Percentiles rank a stretch among this genome's conserved stretches.
phyloP scores from a whole-genome alignment of 805 yeast genomes.

The Wickerhamomyces chaumierensis region DNA sequence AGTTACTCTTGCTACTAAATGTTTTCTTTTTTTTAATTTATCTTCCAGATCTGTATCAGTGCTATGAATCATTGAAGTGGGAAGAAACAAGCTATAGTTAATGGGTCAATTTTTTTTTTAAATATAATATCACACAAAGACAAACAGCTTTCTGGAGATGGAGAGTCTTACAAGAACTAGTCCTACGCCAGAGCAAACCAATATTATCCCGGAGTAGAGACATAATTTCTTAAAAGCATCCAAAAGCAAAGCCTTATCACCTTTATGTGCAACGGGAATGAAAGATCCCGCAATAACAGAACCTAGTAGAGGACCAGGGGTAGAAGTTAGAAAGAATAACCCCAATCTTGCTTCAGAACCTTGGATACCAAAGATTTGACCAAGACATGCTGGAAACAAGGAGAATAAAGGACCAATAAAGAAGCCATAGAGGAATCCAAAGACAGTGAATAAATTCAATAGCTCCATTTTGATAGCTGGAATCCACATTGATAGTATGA shows the following conservation, averaged over 20 bases:
- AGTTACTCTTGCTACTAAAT: too few species aligned
- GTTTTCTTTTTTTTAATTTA: too few species aligned
- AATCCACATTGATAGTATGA: conserved; percentile 12
- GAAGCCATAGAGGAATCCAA: conserved; percentile 13
- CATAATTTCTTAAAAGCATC: conserved; percentile 8
- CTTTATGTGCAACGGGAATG: conserved; percentile 8
- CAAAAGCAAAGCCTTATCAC: conserved; percentile 2
- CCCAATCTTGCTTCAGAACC: conserved; percentile 13
- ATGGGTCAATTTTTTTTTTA: too few species aligned
- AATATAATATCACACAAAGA: conserved; percentile 12
- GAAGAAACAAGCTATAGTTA: too few species aligned
- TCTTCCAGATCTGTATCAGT: too few species aligned
- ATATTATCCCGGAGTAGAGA: conserved; percentile 12
- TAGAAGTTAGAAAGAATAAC: conserved; percentile 8
- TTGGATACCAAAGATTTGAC: conserved; percentile 13
- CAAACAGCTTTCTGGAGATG: conserved; percentile 6
- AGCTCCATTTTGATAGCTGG: conserved; percentile 8
- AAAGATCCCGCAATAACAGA: conserved; percentile 13
- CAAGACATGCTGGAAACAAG: conserved; percentile 14
- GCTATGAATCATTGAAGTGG: too few species aligned
- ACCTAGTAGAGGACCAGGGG: conserved; percentile 12
- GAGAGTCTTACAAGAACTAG: conserved; percentile 8
- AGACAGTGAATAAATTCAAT: conserved; percentile 6
- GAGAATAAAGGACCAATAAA: conserved; percentile 13
- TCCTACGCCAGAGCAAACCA: conserved; percentile 4